Base-by-base conservation (phyloP, 1,139 yeast species). In the Zygoascus sp. region DNA sequence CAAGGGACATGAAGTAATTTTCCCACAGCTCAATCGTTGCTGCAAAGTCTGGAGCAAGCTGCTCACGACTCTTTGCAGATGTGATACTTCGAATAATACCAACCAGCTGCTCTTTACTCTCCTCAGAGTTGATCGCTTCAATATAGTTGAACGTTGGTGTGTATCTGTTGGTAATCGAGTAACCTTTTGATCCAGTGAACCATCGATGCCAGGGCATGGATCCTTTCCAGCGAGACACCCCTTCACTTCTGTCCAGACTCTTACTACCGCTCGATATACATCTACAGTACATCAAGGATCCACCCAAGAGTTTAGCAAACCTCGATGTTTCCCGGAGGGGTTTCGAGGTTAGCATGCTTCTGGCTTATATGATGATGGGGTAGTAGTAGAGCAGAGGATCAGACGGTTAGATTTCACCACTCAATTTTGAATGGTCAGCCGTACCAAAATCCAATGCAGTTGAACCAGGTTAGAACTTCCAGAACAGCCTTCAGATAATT, bases 141-240 rank as follows among this genome's bases (percentile, higher is more conserved):
- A 40, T 13, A 15, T 40, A 32, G 16, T 40, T 40, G 32, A 49
- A 40, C 13, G 48, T 41, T 7, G 32, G 42, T 2, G 28, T 25
- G 19, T 46, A 46, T 16, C 32, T 20, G n/a, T 22, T 23, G 17
- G 42, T 39, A 16, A 44, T 43, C 6, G 42, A 17, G n/a, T 13
- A 11, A 21, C 43, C 45, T 21, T 35, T 37, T 2, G 45, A 38
- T 23, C 49, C 47, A 20, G 32, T 46, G 34, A 46, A 44, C 50
- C 50, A 49, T 22, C 42, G 43, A 20, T 49, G 50, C 52, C 52
- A 49, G n/a, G 48, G 43, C 44, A 40, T 41, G 10, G 42, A 32
- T 3, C 48, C 48, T 27, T 36, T 30, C 37, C 42, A 44, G 15
- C 22, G 21, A 7, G 28, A 5, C 17, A 3, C 8, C 28, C 7